These are phyloP conservation scores for Collybiopsis confluens DNA, from an alignment of 768 basidiomycete genomes.

Conservation along the genomic window DNA sequence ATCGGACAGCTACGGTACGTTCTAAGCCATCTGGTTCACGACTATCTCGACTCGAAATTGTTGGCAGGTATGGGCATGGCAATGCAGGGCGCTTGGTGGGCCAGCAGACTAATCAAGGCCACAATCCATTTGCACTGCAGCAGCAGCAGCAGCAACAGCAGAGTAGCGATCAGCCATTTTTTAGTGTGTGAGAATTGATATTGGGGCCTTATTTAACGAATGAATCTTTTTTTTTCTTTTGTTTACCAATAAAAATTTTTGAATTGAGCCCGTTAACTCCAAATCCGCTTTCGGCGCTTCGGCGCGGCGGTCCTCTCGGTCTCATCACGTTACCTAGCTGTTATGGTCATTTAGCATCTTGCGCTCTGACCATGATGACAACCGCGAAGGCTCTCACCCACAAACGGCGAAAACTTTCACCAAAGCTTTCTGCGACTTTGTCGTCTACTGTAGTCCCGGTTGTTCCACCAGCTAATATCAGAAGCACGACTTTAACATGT, in stretches of 20 bases:
- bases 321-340: too few species aligned
- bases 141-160: constrained; percentile 51
- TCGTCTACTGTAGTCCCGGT: neutral
- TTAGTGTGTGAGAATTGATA: constrained; percentile 59
- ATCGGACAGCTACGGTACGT: constrained; percentile 65
- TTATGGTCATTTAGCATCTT: neutral
- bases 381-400: neutral
- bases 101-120: constrained; percentile 38
- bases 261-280: too few species aligned
- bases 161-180: constrained; percentile 70
- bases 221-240: neutral
- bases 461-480: neutral
- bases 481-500: neutral
- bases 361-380: neutral
- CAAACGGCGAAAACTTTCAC: constrained; percentile 1
- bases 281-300: too few species aligned
- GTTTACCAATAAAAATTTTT: too few species aligned
- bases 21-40: constrained; percentile 3
- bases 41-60: neutral
- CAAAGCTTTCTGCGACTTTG: neutral
- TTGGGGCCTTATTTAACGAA: neutral
- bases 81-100: constrained; percentile 44
- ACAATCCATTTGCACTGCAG: constrained; percentile 68
- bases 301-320: too few species aligned
- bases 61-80: constrained; percentile 52